A percentile compares a stretch with the other conserved stretches of the same genome.
phyloP scores from a whole-genome alignment of 75 land plant genomes.

The Pinus tabuliformis region DNA sequence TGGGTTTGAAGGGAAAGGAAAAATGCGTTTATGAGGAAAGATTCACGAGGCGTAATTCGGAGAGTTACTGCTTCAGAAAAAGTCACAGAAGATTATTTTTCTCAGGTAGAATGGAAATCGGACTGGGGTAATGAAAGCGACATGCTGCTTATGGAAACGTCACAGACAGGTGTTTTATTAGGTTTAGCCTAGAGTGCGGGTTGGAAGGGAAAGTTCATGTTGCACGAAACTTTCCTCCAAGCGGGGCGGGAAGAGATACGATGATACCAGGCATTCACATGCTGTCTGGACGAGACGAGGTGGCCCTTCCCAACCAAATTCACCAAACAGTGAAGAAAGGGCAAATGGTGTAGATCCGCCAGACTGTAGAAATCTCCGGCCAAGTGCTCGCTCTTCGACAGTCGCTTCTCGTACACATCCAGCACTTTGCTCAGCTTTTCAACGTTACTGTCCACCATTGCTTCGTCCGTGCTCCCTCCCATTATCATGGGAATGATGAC shows the following conservation, averaged over 20 bases:
- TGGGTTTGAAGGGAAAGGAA: too few species aligned
- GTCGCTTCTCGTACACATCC: slow-evolving; percentile 35
- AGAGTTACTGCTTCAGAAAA: too few species aligned
- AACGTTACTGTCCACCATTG: slow-evolving; percentile 12
- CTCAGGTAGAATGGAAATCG: too few species aligned
- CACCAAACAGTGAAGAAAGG: slow-evolving; percentile 22
- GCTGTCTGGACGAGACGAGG: slow-evolving; percentile 23
- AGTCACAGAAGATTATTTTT: too few species aligned
- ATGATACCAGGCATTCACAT: slow-evolving; percentile 50
- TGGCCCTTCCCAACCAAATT: slow-evolving; percentile 9
- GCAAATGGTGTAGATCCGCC: slow-evolving; percentile 41
- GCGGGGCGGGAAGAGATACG: slow-evolving; percentile 44
- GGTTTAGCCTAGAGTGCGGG: too few species aligned
- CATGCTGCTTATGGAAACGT: too few species aligned
- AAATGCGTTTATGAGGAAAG: too few species aligned
- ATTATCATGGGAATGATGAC: slow-evolving; percentile 19
- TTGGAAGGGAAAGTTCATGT: background rate
- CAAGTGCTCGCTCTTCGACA: slow-evolving; percentile 27
- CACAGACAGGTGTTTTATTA: too few species aligned
- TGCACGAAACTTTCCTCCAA: slow-evolving; percentile 17
- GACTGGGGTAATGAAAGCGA: too few species aligned
- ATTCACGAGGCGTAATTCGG: too few species aligned
- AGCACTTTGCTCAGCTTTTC: slow-evolving; percentile 34
- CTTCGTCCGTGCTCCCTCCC: slow-evolving; percentile 16
- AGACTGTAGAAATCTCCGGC: slow-evolving; percentile 35